Evolutionary conservation across 768 basidiomycete species (phyloP), one percentile per base, ranked within the genome.

Genomic region (Megacollybia marginata): DNA sequence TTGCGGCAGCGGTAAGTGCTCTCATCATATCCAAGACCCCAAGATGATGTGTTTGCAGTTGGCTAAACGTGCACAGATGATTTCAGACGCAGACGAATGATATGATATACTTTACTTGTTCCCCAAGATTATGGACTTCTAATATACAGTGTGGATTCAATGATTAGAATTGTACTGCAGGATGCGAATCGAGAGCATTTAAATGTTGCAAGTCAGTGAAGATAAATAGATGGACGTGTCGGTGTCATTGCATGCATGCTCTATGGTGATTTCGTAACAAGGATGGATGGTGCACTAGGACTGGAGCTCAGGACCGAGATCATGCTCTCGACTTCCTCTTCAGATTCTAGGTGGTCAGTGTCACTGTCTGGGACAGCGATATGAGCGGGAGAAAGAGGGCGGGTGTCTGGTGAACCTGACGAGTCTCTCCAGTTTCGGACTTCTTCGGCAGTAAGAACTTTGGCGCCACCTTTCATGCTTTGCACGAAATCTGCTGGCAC

Each of bases 1-100:
- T 93, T 54, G 88, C 92, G 51, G 89, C 91, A 54, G 85, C 79
- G 45, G 88, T 93, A 57, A 72, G 86, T 74, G 3, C 46, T 52
- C 46, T 9, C 46, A 9, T 13, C 28, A 15, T 47, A 23, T 34
- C 47, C n/a, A n/a, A 10, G 33, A 36, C n/a, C 31, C 55, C 46
- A 44, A 42, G 13, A 48, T 50, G 20, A 19, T 48, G 40, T 50
- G 18, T 54, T 49, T 42, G n/a, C 42, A 91, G 88, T 65, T 91
- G 49, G 88, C 88, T 18, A 88, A 73, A 63, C 82, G 89, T 20
- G 88, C 88, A 1, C 88, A 91, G 62, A 74, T 69, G 58, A 73
- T 79, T 55, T 69, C 69, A 16, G 78, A 78, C 6, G 23, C 23
- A 38, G 71, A 74, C 47, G 70, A 71, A 56, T 67, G 45, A 57